Evolutionary conservation across 2,329 filamentous ascomycete species (phyloP).

Genomic region (Neoarthrinium moseri): DNA sequence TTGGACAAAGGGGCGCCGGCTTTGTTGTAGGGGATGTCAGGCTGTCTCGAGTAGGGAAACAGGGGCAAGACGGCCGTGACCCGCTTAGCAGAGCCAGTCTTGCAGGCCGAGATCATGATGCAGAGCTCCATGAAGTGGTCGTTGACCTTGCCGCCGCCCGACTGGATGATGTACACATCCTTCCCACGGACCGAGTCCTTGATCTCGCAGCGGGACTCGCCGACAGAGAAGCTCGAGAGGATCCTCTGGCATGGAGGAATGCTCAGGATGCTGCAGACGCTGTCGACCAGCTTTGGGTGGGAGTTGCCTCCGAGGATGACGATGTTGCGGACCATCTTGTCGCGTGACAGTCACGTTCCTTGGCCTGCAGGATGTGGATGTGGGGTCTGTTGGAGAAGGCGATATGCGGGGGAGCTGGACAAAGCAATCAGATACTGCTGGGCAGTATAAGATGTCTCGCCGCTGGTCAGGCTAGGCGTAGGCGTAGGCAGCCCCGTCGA

Average conservation of each 20-base stretch:
- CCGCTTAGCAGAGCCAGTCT: constrained; percentile 84
- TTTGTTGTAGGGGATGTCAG: constrained; percentile 97
- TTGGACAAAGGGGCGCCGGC: constrained; percentile 83
- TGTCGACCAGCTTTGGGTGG: constrained; percentile 83
- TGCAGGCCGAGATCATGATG: constrained; percentile 98
- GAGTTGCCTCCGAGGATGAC: constrained; percentile 92
- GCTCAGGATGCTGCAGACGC: constrained; percentile 84
- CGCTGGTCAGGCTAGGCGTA: too few relatives aligned
- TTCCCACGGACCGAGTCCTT: constrained; percentile 95
- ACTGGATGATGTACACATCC: constrained; percentile 98
- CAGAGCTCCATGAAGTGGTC: constrained; percentile 95
- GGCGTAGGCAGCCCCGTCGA: too few relatives aligned
- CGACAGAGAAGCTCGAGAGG: constrained; percentile 89
- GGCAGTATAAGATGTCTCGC: too few relatives aligned
- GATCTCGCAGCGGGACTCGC: constrained; percentile 93
- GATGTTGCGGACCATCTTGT: constrained; percentile 80
- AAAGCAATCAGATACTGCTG: neutral
- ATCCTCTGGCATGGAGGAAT: constrained; percentile 82
- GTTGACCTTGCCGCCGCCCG: constrained; percentile 88
- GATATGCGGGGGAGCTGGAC: neutral
- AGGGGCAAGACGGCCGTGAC: constrained; percentile 93
- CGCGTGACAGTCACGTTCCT: neutral
- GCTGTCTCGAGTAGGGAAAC: constrained; percentile 95
- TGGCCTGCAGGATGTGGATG: neutral
- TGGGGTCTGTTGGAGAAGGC: constrained; percentile 1